Evolutionary conservation across 257 asterid species (phyloP), one percentile per base, ranked within the genome.

Genomic region (Linderniella brevidens): DNA sequence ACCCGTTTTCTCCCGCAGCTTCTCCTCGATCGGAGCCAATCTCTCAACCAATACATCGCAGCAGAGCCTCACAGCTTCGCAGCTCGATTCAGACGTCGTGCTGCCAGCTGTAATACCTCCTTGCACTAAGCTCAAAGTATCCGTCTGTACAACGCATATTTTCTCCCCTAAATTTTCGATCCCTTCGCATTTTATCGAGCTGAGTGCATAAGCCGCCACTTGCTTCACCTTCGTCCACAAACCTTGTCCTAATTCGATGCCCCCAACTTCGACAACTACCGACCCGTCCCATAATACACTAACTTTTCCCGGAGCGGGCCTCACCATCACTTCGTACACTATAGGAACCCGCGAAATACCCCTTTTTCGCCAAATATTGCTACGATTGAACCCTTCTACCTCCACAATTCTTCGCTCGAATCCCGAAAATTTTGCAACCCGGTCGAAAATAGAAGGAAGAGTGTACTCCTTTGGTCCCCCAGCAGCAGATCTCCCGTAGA

Each of bases 231-330:
- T 82, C 8, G 92, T 82, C 80, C 76, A 76, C 15, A 82, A 69
- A 64, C 94, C 94, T 61, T 82, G 94, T 11, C 94, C 94, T 41
- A 82, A 18, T 29, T 82, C 94, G 41, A 78, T 69, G 35, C 94
- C 94, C 45, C 92, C 94, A 19, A 82, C 78, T 67, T 82, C 94
- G 3, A 82, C 92, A 35, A 71, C 84, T 17, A 76, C 53, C 1
- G 81, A 70, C 14, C 94, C 94, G 48, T 82, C 94, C 48, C 59
- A 41, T 19, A 82, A 77, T 36, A 82, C 65, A 64, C 92, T 78
- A 29, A 82, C 92, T 69, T 71, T 78, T 25, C 84, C 94, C 0
- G 94, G 79, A 7, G 65, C 64, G 0, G 81, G 57, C 50, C 74
- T 69, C 15, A 68, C 54, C 5, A 0, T 0, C 17, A 72, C 64